phyloP scores from a whole-genome alignment of 73 alveolate genomes.

The Paramecium pentaurelia region DNA sequence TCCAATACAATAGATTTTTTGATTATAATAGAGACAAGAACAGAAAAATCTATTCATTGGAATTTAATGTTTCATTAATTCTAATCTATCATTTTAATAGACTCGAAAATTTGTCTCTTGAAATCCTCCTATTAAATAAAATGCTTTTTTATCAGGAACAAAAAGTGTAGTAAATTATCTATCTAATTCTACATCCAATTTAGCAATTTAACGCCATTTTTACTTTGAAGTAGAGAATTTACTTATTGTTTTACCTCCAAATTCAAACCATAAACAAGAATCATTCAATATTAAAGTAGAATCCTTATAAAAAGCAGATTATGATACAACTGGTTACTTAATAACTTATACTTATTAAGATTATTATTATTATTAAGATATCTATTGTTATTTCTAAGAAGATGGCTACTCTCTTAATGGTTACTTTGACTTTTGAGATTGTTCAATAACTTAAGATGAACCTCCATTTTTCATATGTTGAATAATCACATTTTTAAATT shows the following conservation, averaged over 20 bases:
- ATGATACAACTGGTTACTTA: background rate
- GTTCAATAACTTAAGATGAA: background rate
- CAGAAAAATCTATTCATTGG: constrained; percentile 86
- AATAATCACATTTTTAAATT: constrained; percentile 38
- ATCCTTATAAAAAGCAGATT: constrained; percentile 59
- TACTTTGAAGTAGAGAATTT: constrained; percentile 75
- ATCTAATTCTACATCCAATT: constrained; percentile 85
- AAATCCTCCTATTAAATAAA: constrained; percentile 86
- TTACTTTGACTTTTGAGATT: background rate
- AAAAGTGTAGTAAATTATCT: constrained; percentile 80
- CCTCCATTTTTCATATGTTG: constrained; percentile 42
- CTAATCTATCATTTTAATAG: constrained; percentile 71
- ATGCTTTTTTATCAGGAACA: constrained; percentile 75
- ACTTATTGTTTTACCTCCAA: constrained; percentile 89
- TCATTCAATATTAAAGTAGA: constrained; percentile 59
- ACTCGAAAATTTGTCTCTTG: constrained; percentile 77
- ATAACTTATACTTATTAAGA: background rate
- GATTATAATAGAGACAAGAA: constrained; percentile 71
- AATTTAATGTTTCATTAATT: constrained; percentile 72
- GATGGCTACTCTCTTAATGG: background rate
- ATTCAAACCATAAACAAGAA: constrained; percentile 89
- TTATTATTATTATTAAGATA: background rate
- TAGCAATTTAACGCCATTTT: constrained; percentile 90
- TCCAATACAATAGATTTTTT: constrained; percentile 91
- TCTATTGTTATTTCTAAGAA: background rate